These are phyloP conservation scores for Penicillium palitans DNA, from an alignment of 2,329 filamentous ascomycete genomes.

Conservation along the genomic window DNA sequence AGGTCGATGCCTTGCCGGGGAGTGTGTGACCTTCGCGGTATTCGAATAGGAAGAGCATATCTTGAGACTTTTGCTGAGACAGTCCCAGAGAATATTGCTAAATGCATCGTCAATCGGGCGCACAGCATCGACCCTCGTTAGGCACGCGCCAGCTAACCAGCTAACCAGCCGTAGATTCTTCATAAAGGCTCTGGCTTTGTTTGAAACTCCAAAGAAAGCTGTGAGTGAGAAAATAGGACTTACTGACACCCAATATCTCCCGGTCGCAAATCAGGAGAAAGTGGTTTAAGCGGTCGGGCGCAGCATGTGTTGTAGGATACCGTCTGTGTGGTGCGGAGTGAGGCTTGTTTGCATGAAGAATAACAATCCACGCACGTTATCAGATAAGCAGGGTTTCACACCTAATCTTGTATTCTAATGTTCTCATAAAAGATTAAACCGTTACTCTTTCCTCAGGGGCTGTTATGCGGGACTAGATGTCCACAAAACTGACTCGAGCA, in stretches of 20 bases:
- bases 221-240: background rate
- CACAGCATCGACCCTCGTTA: slow-evolving; percentile 4
- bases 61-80: slow-evolving; percentile 9
- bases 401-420: background rate
- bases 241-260: no score
- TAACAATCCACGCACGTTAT: background rate
- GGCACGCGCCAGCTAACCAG: background rate
- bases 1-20: slow-evolving; percentile 11
- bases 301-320: background rate
- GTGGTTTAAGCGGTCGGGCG: background rate
- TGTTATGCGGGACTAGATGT: background rate
- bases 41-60: slow-evolving; percentile 18
- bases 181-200: background rate
- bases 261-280: background rate
- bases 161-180: background rate
- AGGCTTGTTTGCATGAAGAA: background rate
- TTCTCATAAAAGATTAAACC: rapidly evolving
- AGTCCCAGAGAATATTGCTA: slow-evolving; percentile 5
- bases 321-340: background rate
- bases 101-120: slow-evolving; percentile 20
- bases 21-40: background rate
- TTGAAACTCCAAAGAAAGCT: background rate
- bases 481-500: background rate
- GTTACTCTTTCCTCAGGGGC: rapidly evolving
- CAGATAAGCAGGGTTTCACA: no score